Percentiles rank a stretch among this genome's conserved stretches.
Evolutionary conservation across 108 stramenopile genomes (phyloP).

Genomic region (Fragilaria radians): DNA sequence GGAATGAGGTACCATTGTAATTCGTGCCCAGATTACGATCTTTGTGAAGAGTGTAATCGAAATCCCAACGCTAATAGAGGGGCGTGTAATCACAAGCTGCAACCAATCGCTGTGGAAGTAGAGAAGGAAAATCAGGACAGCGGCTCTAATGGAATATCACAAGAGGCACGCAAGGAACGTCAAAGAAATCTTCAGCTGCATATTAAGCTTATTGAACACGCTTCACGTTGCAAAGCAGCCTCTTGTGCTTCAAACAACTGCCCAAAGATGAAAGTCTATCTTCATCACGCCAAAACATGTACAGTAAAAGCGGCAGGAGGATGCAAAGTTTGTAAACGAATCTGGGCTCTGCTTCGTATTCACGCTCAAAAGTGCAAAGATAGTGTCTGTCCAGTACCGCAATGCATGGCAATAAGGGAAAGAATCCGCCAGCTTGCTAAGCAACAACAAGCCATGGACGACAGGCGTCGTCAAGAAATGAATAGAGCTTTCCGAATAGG

Average conservation of each 20-base stretch:
- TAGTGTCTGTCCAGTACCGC: constrained; percentile 81
- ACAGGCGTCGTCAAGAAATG: constrained; percentile 86
- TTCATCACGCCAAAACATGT: constrained; percentile 75
- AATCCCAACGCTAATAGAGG: constrained; percentile 72
- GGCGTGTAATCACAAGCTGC: constrained; percentile 66
- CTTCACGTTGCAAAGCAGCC: constrained; percentile 78
- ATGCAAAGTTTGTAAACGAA: constrained; percentile 91
- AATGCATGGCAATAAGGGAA: constrained; percentile 87
- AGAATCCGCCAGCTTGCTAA: constrained; percentile 82
- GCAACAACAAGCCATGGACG: constrained; percentile 89
- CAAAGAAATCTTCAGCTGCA: constrained; percentile 88
- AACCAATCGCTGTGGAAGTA: constrained; percentile 57
- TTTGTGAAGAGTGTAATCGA: constrained; percentile 78
- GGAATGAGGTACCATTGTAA: constrained; percentile 84
- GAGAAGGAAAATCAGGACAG: constrained; percentile 24
- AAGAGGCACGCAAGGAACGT: constrained; percentile 68
- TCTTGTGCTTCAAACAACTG: constrained; percentile 88
- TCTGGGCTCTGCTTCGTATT: constrained; percentile 90
- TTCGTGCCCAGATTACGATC: constrained; percentile 86
- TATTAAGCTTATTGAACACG: constrained; percentile 95
- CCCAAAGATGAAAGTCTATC: constrained; percentile 91
- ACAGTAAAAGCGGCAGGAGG: constrained; percentile 61
- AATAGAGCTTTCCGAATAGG: constrained; percentile 31
- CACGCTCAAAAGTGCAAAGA: constrained; percentile 94
- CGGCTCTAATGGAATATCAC: constrained; percentile 52